phyloP scores from a whole-genome alignment of 768 basidiomycete species.

The Tulasnella sp. region DNA sequence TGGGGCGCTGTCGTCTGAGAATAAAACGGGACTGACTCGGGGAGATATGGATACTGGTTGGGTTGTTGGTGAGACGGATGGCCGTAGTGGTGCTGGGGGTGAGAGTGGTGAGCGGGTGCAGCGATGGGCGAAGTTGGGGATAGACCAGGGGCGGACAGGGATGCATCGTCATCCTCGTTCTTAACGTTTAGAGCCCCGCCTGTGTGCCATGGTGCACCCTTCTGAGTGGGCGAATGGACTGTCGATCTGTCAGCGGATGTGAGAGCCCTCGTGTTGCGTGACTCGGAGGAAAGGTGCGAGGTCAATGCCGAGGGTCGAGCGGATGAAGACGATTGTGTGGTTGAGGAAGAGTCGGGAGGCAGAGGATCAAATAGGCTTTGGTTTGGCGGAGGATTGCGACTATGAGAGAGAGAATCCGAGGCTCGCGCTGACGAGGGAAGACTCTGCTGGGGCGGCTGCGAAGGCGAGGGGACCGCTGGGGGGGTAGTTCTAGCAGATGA shows the following conservation, averaged over 20 bases:
- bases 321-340: background rate
- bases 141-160: conserved; percentile 9
- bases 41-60: background rate
- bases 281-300: conserved; percentile 23
- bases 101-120: conserved; percentile 13
- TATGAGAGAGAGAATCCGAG: background rate
- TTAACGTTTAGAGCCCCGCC: conserved; percentile 13
- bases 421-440: conserved; percentile 4
- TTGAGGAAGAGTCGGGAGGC: background rate
- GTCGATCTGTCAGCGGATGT: conserved; percentile 32
- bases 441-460: background rate
- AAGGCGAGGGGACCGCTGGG: background rate
- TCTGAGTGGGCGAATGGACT: conserved; percentile 16
- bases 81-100: background rate
- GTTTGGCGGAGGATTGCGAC: background rate
- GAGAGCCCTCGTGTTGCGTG: conserved; percentile 14
- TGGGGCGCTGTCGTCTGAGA: background rate
- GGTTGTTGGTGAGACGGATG: background rate
- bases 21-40: conserved; percentile 9
- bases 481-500: conserved; percentile 23
- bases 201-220: background rate
- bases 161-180: conserved; percentile 29
- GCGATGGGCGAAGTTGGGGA: conserved; percentile 27
- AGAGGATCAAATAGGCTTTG: background rate
- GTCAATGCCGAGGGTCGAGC: background rate